Evolutionary conservation across 768 basidiomycete genomes (phyloP).

Genomic region (Tylopilus vinaceipallidus): DNA sequence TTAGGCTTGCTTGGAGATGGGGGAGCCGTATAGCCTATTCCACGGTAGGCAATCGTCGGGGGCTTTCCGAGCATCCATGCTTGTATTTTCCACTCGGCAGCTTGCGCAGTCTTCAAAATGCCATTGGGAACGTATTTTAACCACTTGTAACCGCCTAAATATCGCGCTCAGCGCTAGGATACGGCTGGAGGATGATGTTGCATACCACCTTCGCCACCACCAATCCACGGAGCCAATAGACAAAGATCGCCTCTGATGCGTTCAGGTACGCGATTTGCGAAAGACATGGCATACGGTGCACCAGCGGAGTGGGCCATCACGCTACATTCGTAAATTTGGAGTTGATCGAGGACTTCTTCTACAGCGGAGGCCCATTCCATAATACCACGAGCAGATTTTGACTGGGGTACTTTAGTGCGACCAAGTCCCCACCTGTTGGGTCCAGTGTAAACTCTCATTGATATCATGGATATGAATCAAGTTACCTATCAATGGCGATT

Average conservation of each 20-base stretch:
- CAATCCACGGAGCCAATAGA: slow-evolving; percentile 94
- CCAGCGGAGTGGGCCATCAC: slow-evolving; percentile 96
- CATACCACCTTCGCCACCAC: slow-evolving; percentile 85
- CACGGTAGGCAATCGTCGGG: slow-evolving; percentile 78
- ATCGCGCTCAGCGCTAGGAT: slow-evolving; percentile 12
- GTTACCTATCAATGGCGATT: slow-evolving; percentile 90
- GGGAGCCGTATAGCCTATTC: slow-evolving; percentile 75
- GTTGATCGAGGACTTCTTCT: slow-evolving; percentile 82
- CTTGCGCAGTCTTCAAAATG: slow-evolving; percentile 91
- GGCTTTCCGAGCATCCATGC: slow-evolving; percentile 98
- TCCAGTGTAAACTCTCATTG: slow-evolving; percentile 12
- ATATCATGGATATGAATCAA: slow-evolving; percentile 1
- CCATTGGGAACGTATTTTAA: slow-evolving; percentile 94
- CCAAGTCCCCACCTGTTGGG: slow-evolving; percentile 84
- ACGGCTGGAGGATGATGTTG: slow-evolving; percentile 5
- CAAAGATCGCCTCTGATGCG: slow-evolving; percentile 84
- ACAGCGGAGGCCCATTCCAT: slow-evolving; percentile 90
- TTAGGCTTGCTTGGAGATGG: slow-evolving; percentile 34
- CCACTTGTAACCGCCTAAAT: slow-evolving; percentile 85
- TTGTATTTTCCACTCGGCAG: slow-evolving; percentile 96
- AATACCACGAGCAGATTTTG: slow-evolving; percentile 72
- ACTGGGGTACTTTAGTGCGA: slow-evolving; percentile 66
- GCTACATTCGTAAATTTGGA: slow-evolving; percentile 77
- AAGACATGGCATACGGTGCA: slow-evolving; percentile 89
- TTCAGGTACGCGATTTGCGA: slow-evolving; percentile 70